Percentiles rank a stretch among this genome's conserved stretches.
These are phyloP conservation scores for Phlyctochytrium planicorne DNA, from an alignment of 192 early-diverging fungal species.

Conservation along the genomic window DNA sequence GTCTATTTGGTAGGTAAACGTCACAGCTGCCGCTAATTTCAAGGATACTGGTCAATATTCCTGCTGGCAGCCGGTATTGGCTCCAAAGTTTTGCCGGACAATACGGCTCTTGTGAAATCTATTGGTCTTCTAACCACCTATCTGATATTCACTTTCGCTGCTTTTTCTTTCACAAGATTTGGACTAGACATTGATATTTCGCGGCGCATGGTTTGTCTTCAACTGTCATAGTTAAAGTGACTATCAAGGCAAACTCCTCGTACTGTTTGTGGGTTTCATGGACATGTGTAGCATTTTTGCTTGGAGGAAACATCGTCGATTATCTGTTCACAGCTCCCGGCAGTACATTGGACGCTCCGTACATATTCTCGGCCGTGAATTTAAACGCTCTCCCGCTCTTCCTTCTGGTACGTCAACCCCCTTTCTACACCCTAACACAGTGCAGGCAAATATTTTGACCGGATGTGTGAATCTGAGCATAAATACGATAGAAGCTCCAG, in stretches of 20 bases:
- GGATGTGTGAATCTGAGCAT: conserved; percentile 79
- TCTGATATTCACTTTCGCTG: conserved; percentile 40
- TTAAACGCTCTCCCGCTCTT: conserved; percentile 81
- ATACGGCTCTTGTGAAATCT: too few species aligned
- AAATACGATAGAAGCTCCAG: conserved; percentile 59
- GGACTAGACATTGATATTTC: conserved; percentile 62
- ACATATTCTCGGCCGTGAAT: conserved; percentile 70
- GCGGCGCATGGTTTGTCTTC: conserved; percentile 49
- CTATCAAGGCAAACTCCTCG: conserved; percentile 58
- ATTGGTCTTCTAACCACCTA: conserved; percentile 40
- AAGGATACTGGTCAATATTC: conserved; percentile 84
- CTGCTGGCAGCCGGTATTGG: conserved; percentile 77
- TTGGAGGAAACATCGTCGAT: conserved; percentile 62
- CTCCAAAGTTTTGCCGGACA: conserved; percentile 49
- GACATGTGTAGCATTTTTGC: conserved; percentile 65
- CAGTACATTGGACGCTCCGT: conserved; percentile 47
- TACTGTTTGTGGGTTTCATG: conserved; percentile 79
- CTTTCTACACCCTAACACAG: not conserved
- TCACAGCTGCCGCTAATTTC: not conserved
- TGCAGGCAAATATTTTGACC: conserved; percentile 82
- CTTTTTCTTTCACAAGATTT: conserved; percentile 51
- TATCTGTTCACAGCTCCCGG: conserved; percentile 27
- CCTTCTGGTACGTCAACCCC: conserved; percentile 57
- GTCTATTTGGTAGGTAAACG: conserved; percentile 58
- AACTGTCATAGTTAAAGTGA: conserved; percentile 7